Conservation (phyloP, 441 rosid species). For the Aquilaria agallochum region DNA sequence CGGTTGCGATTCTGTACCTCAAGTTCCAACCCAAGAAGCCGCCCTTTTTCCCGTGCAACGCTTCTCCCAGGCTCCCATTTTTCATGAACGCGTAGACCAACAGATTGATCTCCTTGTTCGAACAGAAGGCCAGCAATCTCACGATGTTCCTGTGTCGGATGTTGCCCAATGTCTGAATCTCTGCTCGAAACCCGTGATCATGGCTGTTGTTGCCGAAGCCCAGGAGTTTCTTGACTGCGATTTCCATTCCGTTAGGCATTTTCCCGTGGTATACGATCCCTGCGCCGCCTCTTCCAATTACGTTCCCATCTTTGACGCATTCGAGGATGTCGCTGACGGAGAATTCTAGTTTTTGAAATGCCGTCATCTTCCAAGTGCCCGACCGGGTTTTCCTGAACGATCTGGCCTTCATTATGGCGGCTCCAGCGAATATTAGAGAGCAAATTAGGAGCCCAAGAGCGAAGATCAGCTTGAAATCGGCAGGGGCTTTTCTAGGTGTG, state of each 20-base stretch:
- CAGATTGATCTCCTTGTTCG: conserved; percentile 44
- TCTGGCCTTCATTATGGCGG: conserved; percentile 40
- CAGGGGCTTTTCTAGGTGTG: conserved; percentile 20
- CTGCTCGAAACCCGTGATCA: conserved; percentile 52
- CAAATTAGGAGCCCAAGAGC: conserved; percentile 43
- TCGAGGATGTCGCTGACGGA: conserved; percentile 37
- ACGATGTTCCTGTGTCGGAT: conserved; percentile 54
- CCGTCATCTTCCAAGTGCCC: conserved; percentile 48
- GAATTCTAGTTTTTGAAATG: conserved; percentile 47
- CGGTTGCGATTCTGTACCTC: conserved; percentile 47
- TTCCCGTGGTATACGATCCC: conserved; percentile 54
- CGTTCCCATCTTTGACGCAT: conserved; percentile 53
- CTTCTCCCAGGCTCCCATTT: conserved; percentile 53
- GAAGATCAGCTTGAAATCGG: conserved; percentile 33
- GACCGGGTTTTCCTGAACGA: conserved; percentile 32
- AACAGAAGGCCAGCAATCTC: conserved; percentile 43
- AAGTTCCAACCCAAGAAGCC: conserved; percentile 36
- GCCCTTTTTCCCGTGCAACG: conserved; percentile 42
- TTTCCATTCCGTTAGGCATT: conserved; percentile 45
- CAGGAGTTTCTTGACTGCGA: conserved; percentile 46
- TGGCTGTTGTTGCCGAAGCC: conserved; percentile 39
- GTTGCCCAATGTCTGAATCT: conserved; percentile 50
- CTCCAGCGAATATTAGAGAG: conserved; percentile 37
- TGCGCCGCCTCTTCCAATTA: conserved; percentile 52
- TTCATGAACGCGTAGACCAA: conserved; percentile 52